Evolutionary conservation across 192 early-diverging fungal genomes (phyloP), one percentile per base, ranked within the genome.

Genomic region (Spizellomyces punctatus): DNA sequence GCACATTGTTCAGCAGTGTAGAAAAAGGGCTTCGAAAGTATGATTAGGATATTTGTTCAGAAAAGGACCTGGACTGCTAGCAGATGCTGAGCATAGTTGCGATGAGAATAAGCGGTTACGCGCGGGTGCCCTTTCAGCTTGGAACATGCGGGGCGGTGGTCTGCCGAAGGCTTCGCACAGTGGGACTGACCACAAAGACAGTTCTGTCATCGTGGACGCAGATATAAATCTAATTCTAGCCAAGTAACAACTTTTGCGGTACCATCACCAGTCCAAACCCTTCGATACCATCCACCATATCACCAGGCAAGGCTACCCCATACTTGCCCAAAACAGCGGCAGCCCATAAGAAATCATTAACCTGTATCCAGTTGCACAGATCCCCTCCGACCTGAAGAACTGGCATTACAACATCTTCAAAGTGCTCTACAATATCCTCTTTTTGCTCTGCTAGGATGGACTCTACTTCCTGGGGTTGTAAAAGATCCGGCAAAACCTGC

Each of bases 321-420:
- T 75, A 45, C n/a, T 56, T 67, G 17, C 75, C 73, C 43, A 79
- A 47, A 9, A 79, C 8, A 47, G 55, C 60, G 14, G 61, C 69
- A 44, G 78, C 73, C 73, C 73, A 75, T 21, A 72, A 21, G 55
- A 79, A 79, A 5, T 41, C 59, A 14, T 19, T 14, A 41, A 41
- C 17, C 17, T 54, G 1, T 12, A 54, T 54, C 50, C 14, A 12
- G 12, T 54, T 19, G 14, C 50, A 54, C 17, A n/a, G 14, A 2
- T 54, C 50, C 12, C 50, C 50, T n/a, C 14, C 50, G 42, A 14
- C 17, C 42, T 61, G 22, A 17, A 61, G 42, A 10, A 64, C 55
- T 8, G 73, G 72, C n/a, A 54, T 7, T 17, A 75, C 44, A 42
- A 36, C 52, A 10, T 71, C 63, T 21, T 58, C 52, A 46, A 46